A percentile compares a stretch with the other conserved stretches of the same genome.
phyloP scores from a whole-genome alignment of 2,329 filamentous ascomycete genomes.

The Epichloe brachyelytri region DNA sequence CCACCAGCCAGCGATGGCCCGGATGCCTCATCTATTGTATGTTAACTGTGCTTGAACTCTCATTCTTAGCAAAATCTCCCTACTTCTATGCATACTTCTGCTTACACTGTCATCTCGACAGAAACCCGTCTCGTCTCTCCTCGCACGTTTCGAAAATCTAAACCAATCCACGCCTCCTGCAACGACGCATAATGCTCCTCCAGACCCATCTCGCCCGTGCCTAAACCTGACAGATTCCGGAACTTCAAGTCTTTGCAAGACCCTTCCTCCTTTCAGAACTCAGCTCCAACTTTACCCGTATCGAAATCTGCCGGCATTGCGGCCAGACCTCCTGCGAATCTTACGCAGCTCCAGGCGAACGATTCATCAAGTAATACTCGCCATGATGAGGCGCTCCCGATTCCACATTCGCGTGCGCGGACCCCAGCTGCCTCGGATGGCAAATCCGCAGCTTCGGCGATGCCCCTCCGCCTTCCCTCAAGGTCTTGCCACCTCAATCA shows the following conservation, averaged over 20 bases:
- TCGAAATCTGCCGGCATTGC: conserved; percentile 4
- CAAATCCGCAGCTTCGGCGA: conserved; percentile 13
- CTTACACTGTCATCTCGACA: conserved; percentile 18
- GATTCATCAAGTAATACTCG: conserved; percentile 9
- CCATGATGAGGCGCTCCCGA: conserved; percentile 11
- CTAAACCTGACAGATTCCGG: conserved; percentile 31
- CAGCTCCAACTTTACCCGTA: not conserved
- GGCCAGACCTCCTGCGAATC: conserved; percentile 12
- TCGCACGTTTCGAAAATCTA: conserved; percentile 72
- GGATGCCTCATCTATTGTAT: conserved; percentile 65
- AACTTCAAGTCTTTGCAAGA: conserved; percentile 27
- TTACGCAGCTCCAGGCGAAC: conserved; percentile 12
- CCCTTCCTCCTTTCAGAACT: conserved; percentile 7
- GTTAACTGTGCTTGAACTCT: conserved; percentile 15
- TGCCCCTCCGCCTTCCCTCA: conserved; percentile 52
- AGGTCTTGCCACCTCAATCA: conserved; percentile 57
- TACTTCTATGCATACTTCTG: not conserved
- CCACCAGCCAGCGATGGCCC: conserved; percentile 38
- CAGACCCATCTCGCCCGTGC: conserved; percentile 25
- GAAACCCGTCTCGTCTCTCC: conserved; percentile 72
- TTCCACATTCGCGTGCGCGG: conserved; percentile 14
- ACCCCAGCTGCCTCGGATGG: conserved; percentile 9
- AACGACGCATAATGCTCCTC: conserved; percentile 12
- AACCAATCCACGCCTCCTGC: conserved; percentile 12
- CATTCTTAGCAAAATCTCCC: not conserved